phyloP scores from a whole-genome alignment of 2,329 filamentous ascomycete genomes.

The Arthroderma uncinatum region DNA sequence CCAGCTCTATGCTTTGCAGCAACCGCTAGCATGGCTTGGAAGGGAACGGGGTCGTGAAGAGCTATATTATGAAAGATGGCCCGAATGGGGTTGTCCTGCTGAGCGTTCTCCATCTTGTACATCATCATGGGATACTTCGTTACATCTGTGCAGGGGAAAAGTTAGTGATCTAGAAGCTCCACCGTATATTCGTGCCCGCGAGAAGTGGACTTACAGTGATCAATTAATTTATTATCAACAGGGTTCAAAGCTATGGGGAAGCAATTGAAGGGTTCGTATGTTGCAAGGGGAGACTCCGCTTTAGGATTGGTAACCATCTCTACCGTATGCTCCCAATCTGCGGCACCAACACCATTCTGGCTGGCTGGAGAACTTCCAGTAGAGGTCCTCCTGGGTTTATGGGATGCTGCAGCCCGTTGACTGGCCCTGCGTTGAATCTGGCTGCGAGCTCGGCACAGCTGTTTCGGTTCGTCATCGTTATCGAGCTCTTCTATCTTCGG shows the following conservation, averaged over 20 bases:
- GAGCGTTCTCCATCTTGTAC: constrained; percentile 23
- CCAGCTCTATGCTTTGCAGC: constrained; percentile 25
- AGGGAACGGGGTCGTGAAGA: constrained; percentile 23
- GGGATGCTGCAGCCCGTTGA: not conserved
- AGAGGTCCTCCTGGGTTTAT: not conserved
- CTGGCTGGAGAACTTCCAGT: not conserved
- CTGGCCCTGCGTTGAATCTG: not conserved
- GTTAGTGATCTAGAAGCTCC: not conserved
- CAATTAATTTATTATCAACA: constrained; percentile 22
- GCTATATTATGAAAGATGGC: constrained; percentile 24
- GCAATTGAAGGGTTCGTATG: constrained; percentile 21
- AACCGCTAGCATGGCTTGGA: constrained; percentile 27
- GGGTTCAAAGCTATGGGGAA: constrained; percentile 21
- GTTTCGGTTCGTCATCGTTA: constrained; percentile 8
- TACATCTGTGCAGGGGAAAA: constrained; percentile 18
- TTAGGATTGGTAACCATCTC: not conserved
- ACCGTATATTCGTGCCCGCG: too few species aligned
- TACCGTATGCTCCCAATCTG: not conserved
- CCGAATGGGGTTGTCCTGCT: constrained; percentile 23
- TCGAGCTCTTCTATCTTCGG: constrained; percentile 12
- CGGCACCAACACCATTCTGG: not conserved
- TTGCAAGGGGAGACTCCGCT: not conserved
- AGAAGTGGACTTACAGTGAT: constrained; percentile 22
- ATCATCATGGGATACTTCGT: constrained; percentile 27
- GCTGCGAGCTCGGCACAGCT: not conserved